Evolutionary conservation across 352 stramenopile species (phyloP).

Genomic region (Phytopythium chamaehyphon): DNA sequence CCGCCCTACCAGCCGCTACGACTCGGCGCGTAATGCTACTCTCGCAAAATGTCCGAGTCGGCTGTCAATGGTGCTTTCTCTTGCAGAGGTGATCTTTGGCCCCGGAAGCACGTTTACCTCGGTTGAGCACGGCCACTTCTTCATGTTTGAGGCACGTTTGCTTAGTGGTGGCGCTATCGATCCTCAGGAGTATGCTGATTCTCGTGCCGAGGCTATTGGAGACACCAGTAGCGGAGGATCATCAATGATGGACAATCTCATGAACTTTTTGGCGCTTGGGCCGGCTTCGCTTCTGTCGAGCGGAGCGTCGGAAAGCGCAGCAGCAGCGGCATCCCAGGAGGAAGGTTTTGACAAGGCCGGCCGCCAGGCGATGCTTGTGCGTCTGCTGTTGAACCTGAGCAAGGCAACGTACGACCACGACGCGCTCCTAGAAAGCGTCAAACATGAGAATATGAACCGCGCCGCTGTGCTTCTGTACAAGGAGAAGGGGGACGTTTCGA

Average conservation of each 20-base stretch:
- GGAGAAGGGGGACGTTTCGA: slow-evolving; percentile 64
- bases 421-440: slow-evolving; percentile 67
- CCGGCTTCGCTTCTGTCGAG: slow-evolving; percentile 58
- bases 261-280: slow-evolving; percentile 84
- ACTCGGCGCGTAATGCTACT: slow-evolving; percentile 67
- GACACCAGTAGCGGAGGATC: slow-evolving; percentile 26
- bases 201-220: slow-evolving; percentile 49
- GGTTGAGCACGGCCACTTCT: slow-evolving; percentile 84
- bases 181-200: slow-evolving; percentile 75
- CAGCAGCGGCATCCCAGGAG: slow-evolving; percentile 48
- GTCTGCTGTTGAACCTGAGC: slow-evolving; percentile 78
- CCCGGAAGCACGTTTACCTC: slow-evolving; percentile 62
- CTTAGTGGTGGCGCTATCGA: slow-evolving; percentile 82
- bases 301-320: slow-evolving; percentile 15
- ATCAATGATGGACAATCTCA: slow-evolving; percentile 86
- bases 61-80: slow-evolving; percentile 78
- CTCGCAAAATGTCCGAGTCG: slow-evolving; percentile 77
- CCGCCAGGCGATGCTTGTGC: slow-evolving; percentile 80
- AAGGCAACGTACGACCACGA: slow-evolving; percentile 80
- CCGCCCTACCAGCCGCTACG: slow-evolving; percentile 63
- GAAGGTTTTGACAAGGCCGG: slow-evolving; percentile 82
- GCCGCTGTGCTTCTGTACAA: slow-evolving; percentile 81
- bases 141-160: slow-evolving; percentile 87
- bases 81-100: slow-evolving; percentile 79
- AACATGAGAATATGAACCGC: slow-evolving; percentile 75